A percentile compares a stretch with the other conserved stretches of the same genome.
phyloP scores from a whole-genome alignment of 441 rosid species.

The Erysimum pusillum region DNA sequence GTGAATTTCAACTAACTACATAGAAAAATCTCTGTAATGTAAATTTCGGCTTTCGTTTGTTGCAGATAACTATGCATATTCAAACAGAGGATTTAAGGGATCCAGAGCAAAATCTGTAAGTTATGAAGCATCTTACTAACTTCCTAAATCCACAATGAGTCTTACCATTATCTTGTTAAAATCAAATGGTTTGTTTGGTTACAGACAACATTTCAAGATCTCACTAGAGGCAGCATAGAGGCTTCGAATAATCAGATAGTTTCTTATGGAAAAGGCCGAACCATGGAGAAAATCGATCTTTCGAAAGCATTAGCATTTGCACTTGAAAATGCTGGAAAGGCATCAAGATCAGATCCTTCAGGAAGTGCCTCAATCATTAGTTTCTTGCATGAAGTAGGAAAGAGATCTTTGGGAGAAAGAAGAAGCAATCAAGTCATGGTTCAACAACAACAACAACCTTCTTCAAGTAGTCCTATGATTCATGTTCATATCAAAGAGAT shows the following conservation, averaged over 20 bases:
- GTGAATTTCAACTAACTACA: not conserved
- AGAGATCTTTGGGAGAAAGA: conserved; percentile 61
- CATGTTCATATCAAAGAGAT: conserved; percentile 80
- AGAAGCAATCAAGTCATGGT: conserved; percentile 43
- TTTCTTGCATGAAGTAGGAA: conserved; percentile 72
- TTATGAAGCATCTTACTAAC: conserved; percentile 19
- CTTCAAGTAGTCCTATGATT: conserved; percentile 62
- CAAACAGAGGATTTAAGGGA: conserved; percentile 63
- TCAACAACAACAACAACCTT: conserved; percentile 41
- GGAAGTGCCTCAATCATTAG: conserved; percentile 61
- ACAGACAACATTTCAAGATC: conserved; percentile 57
- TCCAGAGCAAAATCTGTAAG: conserved; percentile 67
- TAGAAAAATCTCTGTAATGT: not conserved
- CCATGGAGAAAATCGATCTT: conserved; percentile 63
- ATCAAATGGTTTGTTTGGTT: conserved; percentile 34
- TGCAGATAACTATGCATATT: conserved; percentile 55
- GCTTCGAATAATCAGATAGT: conserved; percentile 66
- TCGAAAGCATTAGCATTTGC: conserved; percentile 82
- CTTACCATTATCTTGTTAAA: conserved; percentile 12
- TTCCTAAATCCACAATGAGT: conserved; percentile 1
- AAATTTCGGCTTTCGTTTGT: not conserved
- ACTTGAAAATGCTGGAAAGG: conserved; percentile 77
- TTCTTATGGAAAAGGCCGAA: conserved; percentile 60
- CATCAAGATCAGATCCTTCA: conserved; percentile 61
- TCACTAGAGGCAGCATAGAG: conserved; percentile 43